phyloP scores from a whole-genome alignment of 768 basidiomycete species.

The Agaricus bisporus region DNA sequence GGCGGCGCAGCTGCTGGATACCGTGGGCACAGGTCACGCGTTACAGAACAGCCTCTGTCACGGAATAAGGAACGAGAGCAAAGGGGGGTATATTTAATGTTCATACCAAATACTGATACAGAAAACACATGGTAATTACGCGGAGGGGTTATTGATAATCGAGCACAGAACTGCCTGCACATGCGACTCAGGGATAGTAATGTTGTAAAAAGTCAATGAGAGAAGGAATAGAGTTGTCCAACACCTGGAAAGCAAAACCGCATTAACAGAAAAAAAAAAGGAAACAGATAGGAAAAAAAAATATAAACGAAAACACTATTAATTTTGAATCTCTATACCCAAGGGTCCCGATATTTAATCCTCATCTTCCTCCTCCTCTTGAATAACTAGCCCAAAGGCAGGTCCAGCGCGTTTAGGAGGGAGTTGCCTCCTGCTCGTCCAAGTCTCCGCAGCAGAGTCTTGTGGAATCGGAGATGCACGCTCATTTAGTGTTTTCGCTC shows the following conservation, averaged over 20 bases:
- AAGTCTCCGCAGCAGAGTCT: conserved; percentile 42
- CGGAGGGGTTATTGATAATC: neutral
- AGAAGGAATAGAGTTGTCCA: no score
- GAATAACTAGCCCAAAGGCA: conserved; percentile 66
- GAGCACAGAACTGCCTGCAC: conserved; percentile 3
- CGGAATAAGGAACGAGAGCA: no score
- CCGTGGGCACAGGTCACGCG: conserved; percentile 5
- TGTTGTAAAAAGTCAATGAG: no score
- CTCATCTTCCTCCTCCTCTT: conserved; percentile 85
- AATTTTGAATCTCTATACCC: neutral
- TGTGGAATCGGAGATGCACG: conserved; percentile 53
- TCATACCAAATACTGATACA: conserved; percentile 1
- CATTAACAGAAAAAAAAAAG: neutral
- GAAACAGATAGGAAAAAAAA: neutral
- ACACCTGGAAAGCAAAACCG: no score
- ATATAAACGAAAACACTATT: conserved; percentile 5
- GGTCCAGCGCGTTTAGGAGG: conserved; percentile 64
- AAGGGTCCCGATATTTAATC: conserved; percentile 31
- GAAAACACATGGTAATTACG: neutral
- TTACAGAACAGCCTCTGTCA: neutral
- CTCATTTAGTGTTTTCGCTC: conserved; percentile 49
- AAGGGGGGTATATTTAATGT: neutral
- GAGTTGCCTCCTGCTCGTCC: conserved; percentile 61
- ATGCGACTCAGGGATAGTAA: neutral
- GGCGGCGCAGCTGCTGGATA: neutral